Base-by-base conservation (phyloP, 1,139 yeast species). In the Yamadazyma aaseri region DNA sequence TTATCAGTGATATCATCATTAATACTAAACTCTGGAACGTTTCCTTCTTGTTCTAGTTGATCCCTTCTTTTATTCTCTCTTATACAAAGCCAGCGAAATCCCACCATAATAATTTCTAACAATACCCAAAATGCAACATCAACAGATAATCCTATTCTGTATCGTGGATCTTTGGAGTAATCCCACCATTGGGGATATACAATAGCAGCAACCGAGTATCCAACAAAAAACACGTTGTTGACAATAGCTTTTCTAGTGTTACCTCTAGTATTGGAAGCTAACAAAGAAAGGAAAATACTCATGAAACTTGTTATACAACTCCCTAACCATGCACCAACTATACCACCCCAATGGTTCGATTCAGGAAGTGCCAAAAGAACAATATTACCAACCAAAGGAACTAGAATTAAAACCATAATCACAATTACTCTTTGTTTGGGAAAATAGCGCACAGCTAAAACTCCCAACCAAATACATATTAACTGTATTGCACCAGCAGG, bases 211-310 rank as follows among this genome's bases (percentile, higher is more conserved):
- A 44, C 34, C 13, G 37, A 32, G 26, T 44, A 44, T 6, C 44
- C 45, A 8, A 38, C 4, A 30, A 50, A 53, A 31, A 51, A 41
- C 5, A 50, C 34, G 35, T 42, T 42, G 28, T 44, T 49, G 21
- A 46, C 46, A 20, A 49, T 33, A 11, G 52, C 32, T 32, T 50
- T 49, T 39, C 46, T 52, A 3, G 58, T 53, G n/a, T 49, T 44
- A 17, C 58, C 56, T 30, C 44, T 41, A 12, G 49, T 42, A 32
- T 52, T 53, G 3, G 56, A 51, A 8, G 42, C 45, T 25, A 35
- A 38, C 24, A 38, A 35, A n/a, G 40, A 32, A 21, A 40, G 35
- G 18, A 34, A 31, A 20, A 35, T 35, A 26, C 37, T 31, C 36
- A 38, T 31, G 15, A 38, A 35, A 29, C 40, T 35, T 11, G 42